These are phyloP conservation scores for Cryptococcus sp. DNA, from an alignment of 1,284 basidiomycete genomes.

Conservation along the genomic window DNA sequence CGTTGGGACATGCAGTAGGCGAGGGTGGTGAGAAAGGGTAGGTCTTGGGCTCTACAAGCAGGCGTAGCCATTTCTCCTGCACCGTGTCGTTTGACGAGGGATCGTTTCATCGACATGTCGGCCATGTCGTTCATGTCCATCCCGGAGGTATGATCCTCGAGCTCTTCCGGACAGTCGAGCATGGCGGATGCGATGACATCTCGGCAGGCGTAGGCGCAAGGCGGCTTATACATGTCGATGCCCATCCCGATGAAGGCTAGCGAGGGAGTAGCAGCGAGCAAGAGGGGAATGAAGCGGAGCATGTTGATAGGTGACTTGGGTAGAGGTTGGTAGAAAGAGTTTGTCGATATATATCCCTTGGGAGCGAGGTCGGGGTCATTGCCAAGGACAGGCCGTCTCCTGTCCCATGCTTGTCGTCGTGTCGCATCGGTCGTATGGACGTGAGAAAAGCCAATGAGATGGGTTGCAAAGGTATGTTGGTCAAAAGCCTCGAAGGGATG, in stretches of 20 bases:
- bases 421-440: no score
- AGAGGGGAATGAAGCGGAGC: not conserved
- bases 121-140: slow-evolving; percentile 3
- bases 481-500: no score
- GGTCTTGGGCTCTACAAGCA: not conserved
- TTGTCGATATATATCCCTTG: no score
- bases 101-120: not conserved
- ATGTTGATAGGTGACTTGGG: no score
- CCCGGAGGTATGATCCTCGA: not conserved
- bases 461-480: no score
- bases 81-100: slow-evolving; percentile 5
- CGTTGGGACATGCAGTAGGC: slow-evolving; percentile 9
- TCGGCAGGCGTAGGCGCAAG: slow-evolving; percentile 12
- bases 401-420: no score
- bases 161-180: slow-evolving; percentile 6
- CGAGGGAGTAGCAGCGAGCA: not conserved
- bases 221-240: slow-evolving; percentile 12
- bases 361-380: no score
- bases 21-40: slow-evolving; percentile 10
- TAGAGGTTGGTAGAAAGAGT: no score
- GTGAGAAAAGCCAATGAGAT: no score
- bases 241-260: slow-evolving; percentile 10
- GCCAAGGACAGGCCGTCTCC: no score
- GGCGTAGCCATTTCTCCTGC: not conserved
- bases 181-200: slow-evolving; percentile 6